phyloP scores from a whole-genome alignment of 2,329 filamentous ascomycete species.

The Botrytis fabae region DNA sequence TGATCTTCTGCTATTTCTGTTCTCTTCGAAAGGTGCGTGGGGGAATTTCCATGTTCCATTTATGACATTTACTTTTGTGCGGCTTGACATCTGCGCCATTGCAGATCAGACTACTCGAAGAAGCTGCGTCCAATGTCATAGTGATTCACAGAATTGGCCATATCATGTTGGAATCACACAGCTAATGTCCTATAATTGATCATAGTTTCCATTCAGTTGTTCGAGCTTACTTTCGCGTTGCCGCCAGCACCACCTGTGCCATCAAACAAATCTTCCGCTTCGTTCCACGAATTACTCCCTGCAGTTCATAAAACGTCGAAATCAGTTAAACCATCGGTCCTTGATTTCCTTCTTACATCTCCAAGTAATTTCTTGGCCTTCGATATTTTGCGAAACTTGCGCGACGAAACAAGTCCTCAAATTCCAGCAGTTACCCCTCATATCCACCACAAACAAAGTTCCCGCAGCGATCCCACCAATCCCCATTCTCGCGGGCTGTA shows the following conservation, averaged over 20 bases:
- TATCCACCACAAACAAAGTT: neutral
- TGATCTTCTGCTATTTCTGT: constrained; percentile 1
- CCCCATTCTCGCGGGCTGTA: neutral
- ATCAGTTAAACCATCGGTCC: constrained; percentile 21
- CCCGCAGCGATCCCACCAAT: constrained; percentile 4
- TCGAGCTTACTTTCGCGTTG: constrained; percentile 28
- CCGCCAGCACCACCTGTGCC: constrained; percentile 34
- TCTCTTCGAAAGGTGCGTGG: constrained; percentile 20
- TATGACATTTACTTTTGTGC: constrained; percentile 14
- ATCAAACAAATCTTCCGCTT: constrained; percentile 34
- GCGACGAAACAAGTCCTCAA: neutral
- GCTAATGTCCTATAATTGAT: constrained; percentile 21
- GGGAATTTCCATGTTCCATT: neutral
- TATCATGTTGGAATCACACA: constrained; percentile 22
- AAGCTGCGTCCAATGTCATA: neutral
- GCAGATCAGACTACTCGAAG: constrained; percentile 3
- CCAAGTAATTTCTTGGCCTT: constrained; percentile 18
- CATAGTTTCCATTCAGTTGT: constrained; percentile 25
- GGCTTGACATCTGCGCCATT: constrained; percentile 15
- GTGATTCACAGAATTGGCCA: constrained; percentile 9
- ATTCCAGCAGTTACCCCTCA: constrained; percentile 1
- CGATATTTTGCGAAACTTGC: constrained; percentile 18
- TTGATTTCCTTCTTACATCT: constrained; percentile 26
- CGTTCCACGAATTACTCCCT: constrained; percentile 32
- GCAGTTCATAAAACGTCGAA: constrained; percentile 21